Percentiles rank a stretch among this genome's conserved stretches.
Conservation (phyloP, 768 basidiomycete species). For the Inosperma sp. region DNA sequence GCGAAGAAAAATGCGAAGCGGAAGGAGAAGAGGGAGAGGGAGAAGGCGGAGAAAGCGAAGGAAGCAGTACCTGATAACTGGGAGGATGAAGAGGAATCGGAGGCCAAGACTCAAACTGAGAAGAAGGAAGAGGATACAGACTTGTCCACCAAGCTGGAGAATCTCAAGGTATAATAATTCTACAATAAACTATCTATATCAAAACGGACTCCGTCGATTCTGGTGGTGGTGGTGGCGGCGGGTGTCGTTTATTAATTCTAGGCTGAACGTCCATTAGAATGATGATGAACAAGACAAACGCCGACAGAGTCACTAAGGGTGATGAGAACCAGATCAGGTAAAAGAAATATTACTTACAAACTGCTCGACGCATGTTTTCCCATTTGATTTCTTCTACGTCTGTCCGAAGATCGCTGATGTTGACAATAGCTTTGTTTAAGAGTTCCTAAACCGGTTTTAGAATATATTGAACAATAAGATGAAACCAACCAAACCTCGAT, state of each 20-base stretch:
- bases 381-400: slow-evolving; percentile 82
- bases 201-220: neutral
- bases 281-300: slow-evolving; percentile 66
- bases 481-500: slow-evolving; percentile 58
- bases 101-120: slow-evolving; percentile 14
- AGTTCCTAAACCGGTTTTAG: slow-evolving; percentile 47
- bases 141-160: slow-evolving; percentile 50
- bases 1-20: slow-evolving; percentile 80
- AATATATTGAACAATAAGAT: neutral
- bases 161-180: slow-evolving; percentile 50
- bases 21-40: slow-evolving; percentile 65
- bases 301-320: slow-evolving; percentile 52
- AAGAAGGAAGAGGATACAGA: slow-evolving; percentile 14
- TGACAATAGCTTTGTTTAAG: slow-evolving; percentile 68
- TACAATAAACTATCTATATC: neutral
- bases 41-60: slow-evolving; percentile 49
- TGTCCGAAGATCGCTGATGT: slow-evolving; percentile 72
- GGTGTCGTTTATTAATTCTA: slow-evolving; percentile 31
- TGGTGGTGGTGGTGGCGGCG: slow-evolving; percentile 24
- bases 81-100: slow-evolving; percentile 65
- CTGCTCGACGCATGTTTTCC: slow-evolving; percentile 83
- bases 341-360: slow-evolving; percentile 45
- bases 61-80: slow-evolving; percentile 65
- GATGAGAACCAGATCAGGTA: neutral
- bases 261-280: slow-evolving; percentile 64